phyloP scores from a whole-genome alignment of 2,329 filamentous ascomycete genomes.

The Escovopsis weberi region DNA sequence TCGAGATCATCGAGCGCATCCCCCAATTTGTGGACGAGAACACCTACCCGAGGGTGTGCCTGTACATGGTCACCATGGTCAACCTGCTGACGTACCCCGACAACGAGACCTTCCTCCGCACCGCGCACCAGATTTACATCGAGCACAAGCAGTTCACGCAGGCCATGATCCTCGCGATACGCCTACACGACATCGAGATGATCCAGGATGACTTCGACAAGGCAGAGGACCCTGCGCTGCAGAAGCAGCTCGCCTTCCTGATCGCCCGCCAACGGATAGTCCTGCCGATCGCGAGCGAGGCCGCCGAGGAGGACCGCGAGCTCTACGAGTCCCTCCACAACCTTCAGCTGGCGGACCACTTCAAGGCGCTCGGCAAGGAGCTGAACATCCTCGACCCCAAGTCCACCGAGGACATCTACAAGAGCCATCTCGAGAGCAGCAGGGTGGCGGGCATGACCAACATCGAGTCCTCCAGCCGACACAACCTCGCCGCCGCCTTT shows the following conservation, averaged over 20 bases:
- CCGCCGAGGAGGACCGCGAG: slow-evolving; percentile 55
- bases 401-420: slow-evolving; percentile 97
- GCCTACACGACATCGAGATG: slow-evolving; percentile 72
- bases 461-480: slow-evolving; percentile 71
- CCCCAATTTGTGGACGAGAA: slow-evolving; percentile 83
- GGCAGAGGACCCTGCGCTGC: slow-evolving; percentile 65
- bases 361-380: slow-evolving; percentile 87
- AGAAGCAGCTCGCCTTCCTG: slow-evolving; percentile 89
- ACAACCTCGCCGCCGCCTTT: slow-evolving; percentile 90
- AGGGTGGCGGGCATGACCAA: slow-evolving; percentile 88
- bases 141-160: slow-evolving; percentile 86
- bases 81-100: slow-evolving; percentile 94
- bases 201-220: slow-evolving; percentile 72
- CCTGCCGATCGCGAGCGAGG: slow-evolving; percentile 48
- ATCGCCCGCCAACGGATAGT: slow-evolving; percentile 84
- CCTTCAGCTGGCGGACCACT: slow-evolving; percentile 75
- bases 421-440: slow-evolving; percentile 93
- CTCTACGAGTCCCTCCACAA: slow-evolving; percentile 78
- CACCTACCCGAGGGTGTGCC: slow-evolving; percentile 81
- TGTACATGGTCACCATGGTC: slow-evolving; percentile 99
- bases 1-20: slow-evolving; percentile 92
- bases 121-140: slow-evolving; percentile 86
- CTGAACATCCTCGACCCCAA: slow-evolving; percentile 95
- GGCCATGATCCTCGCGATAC: slow-evolving; percentile 86
- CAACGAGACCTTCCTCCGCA: slow-evolving; percentile 87